phyloP scores from a whole-genome alignment of 2,329 filamentous ascomycete species.

The Colletotrichum sp. region DNA sequence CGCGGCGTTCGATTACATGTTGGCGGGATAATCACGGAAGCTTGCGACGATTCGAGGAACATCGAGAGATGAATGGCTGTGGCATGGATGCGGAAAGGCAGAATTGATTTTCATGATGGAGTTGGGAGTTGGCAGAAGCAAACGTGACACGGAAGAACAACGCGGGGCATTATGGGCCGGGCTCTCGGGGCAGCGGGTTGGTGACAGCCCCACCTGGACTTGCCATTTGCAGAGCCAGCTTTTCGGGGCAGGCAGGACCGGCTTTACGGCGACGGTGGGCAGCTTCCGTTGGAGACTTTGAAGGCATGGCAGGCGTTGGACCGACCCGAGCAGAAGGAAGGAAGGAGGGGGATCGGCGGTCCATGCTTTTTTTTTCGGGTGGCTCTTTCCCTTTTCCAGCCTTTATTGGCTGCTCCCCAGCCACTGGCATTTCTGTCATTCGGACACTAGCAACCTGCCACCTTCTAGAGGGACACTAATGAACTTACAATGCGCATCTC shows the following conservation, averaged over 20 bases:
- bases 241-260: not conserved
- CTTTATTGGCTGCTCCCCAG: not conserved
- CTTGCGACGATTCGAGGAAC: not conserved
- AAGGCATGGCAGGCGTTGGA: not conserved
- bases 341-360: conserved; percentile 15
- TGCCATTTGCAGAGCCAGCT: not conserved
- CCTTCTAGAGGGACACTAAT: not conserved
- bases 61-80: not conserved
- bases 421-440: not conserved
- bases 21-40: not conserved
- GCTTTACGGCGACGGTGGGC: not conserved
- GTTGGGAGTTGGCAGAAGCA: not conserved
- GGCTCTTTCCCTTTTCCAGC: not conserved
- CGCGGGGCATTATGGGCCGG: not conserved
- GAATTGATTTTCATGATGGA: not conserved
- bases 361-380: conserved; percentile 5
- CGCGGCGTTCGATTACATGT: not conserved
- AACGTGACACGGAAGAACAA: not conserved
- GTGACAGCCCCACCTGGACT: not conserved
- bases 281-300: not conserved
- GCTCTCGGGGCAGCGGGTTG: not conserved
- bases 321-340: not conserved
- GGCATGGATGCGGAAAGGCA: not conserved
- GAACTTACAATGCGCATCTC: not conserved
- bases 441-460: not conserved